Base-by-base conservation (phyloP, 805 yeast species). In the Wickerhamomyces silvicola region DNA sequence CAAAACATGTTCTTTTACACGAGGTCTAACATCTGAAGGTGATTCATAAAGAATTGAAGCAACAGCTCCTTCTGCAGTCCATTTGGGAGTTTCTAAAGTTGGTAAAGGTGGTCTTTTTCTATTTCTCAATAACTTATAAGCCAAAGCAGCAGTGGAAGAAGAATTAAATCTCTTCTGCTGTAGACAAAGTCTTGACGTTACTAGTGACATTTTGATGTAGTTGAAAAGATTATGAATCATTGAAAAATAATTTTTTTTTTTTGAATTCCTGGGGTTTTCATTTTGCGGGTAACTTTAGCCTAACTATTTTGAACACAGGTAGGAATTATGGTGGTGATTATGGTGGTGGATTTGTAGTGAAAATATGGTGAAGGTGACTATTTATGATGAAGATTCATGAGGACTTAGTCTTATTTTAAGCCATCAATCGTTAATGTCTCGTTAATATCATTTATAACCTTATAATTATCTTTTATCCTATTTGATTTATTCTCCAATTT, bases 41-140 rank as follows among this genome's bases (percentile, higher is more conserved):
- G 95, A 85, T 58, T 92, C 97, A 62, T 88, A 90, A 43, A 92
- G 68, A 46, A 92, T 92, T 10, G 97, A 86, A 10, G 95, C 82
- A 26, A 92, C 97, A 6, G 97, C 98, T 27, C 95, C 83, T 45
- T 84, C 82, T n/a, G 95, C 94, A 23, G 92, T 81, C 95, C 97
- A 86, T 50, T 74, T 75, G 42, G 97, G 97, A 10, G 95, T 78
- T 43, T 88, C 96, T 44, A 88, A 68, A 5, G 94, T 85, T 31
- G 97, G 98, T 48, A 90, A 70, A 22, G 94, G 82, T 23, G 97
- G 97, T 56, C 87, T 77, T 48, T 73, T 75, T 49, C 77, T 81
- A 59, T 86, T 82, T 48, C 94, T 79, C 45, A 88, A 66, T 20
- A 85, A 81, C 62, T 92, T 92, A 65, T 92, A 92, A 7, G 97